These are phyloP conservation scores for Diutina catenulata DNA, from an alignment of 1,139 yeast genomes.

Conservation along the genomic window DNA sequence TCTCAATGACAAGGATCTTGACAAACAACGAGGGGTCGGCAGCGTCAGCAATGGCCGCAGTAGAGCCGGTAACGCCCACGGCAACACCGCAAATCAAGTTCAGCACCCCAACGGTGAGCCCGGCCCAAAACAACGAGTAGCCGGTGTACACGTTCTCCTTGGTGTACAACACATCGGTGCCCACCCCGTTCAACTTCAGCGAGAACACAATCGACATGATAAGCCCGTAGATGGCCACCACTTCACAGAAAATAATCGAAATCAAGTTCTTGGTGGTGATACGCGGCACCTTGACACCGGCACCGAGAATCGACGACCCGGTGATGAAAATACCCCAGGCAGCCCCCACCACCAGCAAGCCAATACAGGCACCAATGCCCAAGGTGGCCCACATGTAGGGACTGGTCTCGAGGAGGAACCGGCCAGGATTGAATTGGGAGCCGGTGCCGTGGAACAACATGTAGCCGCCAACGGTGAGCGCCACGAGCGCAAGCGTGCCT, in stretches of 20 bases:
- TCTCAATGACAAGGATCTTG: conserved; percentile 91
- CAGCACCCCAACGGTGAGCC: conserved; percentile 86
- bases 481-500: conserved; percentile 7
- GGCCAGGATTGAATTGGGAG: conserved; percentile 81
- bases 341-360: conserved; percentile 92
- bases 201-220: conserved; percentile 97
- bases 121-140: conserved; percentile 95
- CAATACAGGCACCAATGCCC: conserved; percentile 90
- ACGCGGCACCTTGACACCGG: conserved; percentile 95
- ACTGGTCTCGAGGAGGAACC: conserved; percentile 71
- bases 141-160: conserved; percentile 88
- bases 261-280: conserved; percentile 95
- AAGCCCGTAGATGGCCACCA: conserved; percentile 95
- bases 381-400: conserved; percentile 96
- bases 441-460: conserved; percentile 90
- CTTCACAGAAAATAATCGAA: conserved; percentile 97
- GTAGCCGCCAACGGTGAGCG: conserved; percentile 34
- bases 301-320: conserved; percentile 91
- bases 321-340: conserved; percentile 99
- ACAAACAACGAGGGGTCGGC: conserved; percentile 94
- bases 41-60: conserved; percentile 97
- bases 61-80: conserved; percentile 95
- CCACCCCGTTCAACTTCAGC: conserved; percentile 70
- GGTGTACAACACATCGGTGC: conserved; percentile 51
- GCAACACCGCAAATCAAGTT: conserved; percentile 95